phyloP scores from a whole-genome alignment of 768 basidiomycete genomes.

The Holtermanniella nyarrowii region DNA sequence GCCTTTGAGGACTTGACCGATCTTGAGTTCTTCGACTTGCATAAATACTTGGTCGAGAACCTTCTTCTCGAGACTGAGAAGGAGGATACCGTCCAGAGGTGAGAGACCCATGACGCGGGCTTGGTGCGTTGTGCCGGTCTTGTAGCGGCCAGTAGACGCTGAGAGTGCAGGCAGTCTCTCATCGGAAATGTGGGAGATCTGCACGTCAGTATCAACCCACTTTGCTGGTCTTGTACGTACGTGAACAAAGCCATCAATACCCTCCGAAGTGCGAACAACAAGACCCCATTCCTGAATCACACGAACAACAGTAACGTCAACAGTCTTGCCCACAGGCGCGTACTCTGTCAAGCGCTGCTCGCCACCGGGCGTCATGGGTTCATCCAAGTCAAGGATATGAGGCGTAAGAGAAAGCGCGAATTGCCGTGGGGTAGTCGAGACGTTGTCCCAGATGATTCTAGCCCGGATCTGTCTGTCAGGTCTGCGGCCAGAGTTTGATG shows the following conservation, averaged over 20 bases:
- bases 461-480: constrained; percentile 53
- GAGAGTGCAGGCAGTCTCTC: constrained; percentile 76
- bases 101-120: constrained; percentile 82
- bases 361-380: constrained; percentile 20
- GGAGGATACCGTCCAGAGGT: constrained; percentile 73
- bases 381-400: constrained; percentile 55
- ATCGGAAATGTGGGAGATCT: constrained; percentile 93
- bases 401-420: constrained; percentile 70
- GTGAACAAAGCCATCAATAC: constrained; percentile 71
- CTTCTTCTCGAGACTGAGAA: constrained; percentile 73
- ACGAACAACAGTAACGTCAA: constrained; percentile 65
- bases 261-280: constrained; percentile 55
- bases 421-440: constrained; percentile 57
- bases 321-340: constrained; percentile 58
- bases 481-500: constrained; percentile 9
- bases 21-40: constrained; percentile 66
- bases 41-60: constrained; percentile 78
- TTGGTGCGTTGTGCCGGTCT: constrained; percentile 62
- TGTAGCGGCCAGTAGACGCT: constrained; percentile 64
- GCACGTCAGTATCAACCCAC: constrained; percentile 1
- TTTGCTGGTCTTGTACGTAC: no score
- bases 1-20: constrained; percentile 71
- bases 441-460: constrained; percentile 70
- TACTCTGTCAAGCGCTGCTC: constrained; percentile 44
- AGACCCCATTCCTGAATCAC: constrained; percentile 77